A percentile compares a stretch with the other conserved stretches of the same genome.
Evolutionary conservation across 2,329 filamentous ascomycete species (phyloP).

Genomic region (Gaeumannomyces sp.): DNA sequence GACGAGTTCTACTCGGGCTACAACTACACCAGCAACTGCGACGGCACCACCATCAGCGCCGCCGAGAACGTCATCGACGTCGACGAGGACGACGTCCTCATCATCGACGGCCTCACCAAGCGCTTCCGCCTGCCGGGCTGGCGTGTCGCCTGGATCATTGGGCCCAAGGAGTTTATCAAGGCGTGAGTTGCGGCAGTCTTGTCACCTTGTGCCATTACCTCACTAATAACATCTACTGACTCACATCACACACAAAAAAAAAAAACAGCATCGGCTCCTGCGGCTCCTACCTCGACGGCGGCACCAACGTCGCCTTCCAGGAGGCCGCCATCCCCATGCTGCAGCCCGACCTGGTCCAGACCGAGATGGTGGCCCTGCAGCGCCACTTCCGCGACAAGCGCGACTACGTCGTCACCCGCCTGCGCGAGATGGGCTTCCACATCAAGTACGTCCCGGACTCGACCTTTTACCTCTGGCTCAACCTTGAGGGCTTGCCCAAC

Average conservation of each 20-base stretch:
- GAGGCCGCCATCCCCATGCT: slow-evolving; percentile 90
- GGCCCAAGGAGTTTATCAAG: slow-evolving; percentile 92
- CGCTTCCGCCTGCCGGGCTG: slow-evolving; percentile 93
- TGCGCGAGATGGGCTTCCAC: slow-evolving; percentile 80
- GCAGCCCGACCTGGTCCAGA: slow-evolving; percentile 71
- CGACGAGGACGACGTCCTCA: slow-evolving; percentile 81
- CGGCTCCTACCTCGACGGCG: slow-evolving; percentile 89
- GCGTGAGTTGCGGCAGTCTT: slow-evolving; percentile 43
- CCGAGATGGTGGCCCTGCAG: slow-evolving; percentile 87
- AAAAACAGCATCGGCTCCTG: slow-evolving; percentile 67
- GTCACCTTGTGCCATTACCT: too few species aligned
- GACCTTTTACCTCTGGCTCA: slow-evolving; percentile 85
- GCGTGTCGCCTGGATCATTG: slow-evolving; percentile 94
- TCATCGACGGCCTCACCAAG: slow-evolving; percentile 95
- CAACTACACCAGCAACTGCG: slow-evolving; percentile 90
- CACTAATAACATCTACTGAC: neutral
- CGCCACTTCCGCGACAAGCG: slow-evolving; percentile 85
- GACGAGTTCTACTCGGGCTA: slow-evolving; percentile 97
- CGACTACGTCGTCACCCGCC: slow-evolving; percentile 77
- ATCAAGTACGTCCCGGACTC: slow-evolving; percentile 80
- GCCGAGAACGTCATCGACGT: slow-evolving; percentile 89
- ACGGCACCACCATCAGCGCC: slow-evolving; percentile 81
- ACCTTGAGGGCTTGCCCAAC: slow-evolving; percentile 63
- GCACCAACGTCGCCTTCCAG: slow-evolving; percentile 92
- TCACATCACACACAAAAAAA: too few species aligned